These are phyloP conservation scores for Mortierella sp. DNA, from an alignment of 371 early-diverging fungal species.

Conservation along the genomic window DNA sequence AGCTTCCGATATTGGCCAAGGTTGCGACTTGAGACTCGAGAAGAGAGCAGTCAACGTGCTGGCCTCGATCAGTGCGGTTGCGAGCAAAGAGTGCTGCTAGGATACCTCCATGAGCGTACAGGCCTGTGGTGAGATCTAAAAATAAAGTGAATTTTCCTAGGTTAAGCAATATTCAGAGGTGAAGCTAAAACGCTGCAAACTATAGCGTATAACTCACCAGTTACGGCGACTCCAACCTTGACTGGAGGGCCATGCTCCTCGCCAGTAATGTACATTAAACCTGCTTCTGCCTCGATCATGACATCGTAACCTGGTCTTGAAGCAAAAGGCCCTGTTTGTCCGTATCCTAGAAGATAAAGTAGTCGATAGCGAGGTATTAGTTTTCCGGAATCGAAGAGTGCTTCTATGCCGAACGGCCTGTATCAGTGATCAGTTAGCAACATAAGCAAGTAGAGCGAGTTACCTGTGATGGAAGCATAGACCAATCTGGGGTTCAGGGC, in stretches of 20 bases:
- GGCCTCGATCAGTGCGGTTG: slow-evolving; percentile 75
- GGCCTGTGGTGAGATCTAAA: slow-evolving; percentile 81
- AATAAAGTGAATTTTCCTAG: slow-evolving; percentile 3
- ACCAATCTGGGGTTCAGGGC: slow-evolving; percentile 83
- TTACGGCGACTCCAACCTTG: slow-evolving; percentile 96
- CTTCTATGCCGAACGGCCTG: too few relatives aligned
- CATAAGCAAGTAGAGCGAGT: not conserved
- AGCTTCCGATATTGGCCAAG: slow-evolving; percentile 90
- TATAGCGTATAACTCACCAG: slow-evolving; percentile 66
- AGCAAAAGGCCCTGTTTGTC: slow-evolving; percentile 88
- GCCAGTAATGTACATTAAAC: slow-evolving; percentile 96
- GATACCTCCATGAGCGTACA: slow-evolving; percentile 91
- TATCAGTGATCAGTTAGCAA: too few relatives aligned
- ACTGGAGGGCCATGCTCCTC: slow-evolving; percentile 86
- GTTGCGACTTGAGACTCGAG: slow-evolving; percentile 90
- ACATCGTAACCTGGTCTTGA: slow-evolving; percentile 92
- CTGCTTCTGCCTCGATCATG: slow-evolving; percentile 93
- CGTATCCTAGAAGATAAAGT: slow-evolving; percentile 86
- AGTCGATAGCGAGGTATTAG: not conserved
- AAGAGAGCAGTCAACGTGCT: slow-evolving; percentile 89
- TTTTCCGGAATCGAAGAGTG: not conserved
- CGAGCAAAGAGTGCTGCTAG: slow-evolving; percentile 88
- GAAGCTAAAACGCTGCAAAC: not conserved
- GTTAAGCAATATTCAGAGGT: not conserved
- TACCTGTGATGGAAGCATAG: slow-evolving; percentile 90